Conservation (phyloP, 148 eudicot genomes). For the Suaeda aralocaspica region DNA sequence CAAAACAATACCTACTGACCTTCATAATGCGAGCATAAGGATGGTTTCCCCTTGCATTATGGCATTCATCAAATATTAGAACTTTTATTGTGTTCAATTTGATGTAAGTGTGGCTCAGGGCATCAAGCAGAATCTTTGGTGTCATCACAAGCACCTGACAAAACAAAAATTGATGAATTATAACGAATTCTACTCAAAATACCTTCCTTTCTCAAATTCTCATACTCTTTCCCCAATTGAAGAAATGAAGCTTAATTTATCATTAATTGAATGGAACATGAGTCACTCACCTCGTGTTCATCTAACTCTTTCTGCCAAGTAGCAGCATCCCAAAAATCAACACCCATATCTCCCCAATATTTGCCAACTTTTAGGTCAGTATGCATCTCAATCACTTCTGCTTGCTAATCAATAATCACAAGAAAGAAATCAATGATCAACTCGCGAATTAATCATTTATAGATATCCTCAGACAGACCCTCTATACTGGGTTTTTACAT, state of each 20-base stretch:
- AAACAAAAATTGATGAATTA: not conserved
- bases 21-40: conserved; percentile 81
- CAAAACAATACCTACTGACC: conserved; percentile 30
- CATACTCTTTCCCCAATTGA: not conserved
- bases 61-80: conserved; percentile 90
- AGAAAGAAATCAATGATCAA: conserved; percentile 10
- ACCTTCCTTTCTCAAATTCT: not conserved
- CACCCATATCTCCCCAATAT: conserved; percentile 83
- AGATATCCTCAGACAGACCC: conserved; percentile 4
- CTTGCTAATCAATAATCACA: conserved; percentile 51
- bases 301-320: conserved; percentile 60
- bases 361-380: conserved; percentile 84
- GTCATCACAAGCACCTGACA: conserved; percentile 90
- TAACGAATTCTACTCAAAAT: not conserved
- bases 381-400: conserved; percentile 47
- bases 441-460: not conserved
- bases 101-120: conserved; percentile 67
- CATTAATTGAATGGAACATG: not conserved
- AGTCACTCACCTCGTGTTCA: conserved; percentile 54
- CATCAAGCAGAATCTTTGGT: conserved; percentile 59
- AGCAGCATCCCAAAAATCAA: conserved; percentile 75
- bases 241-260: not conserved
- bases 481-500: not conserved
- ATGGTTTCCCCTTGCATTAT: conserved; percentile 69
- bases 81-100: conserved; percentile 56